Base-by-base conservation (phyloP, 768 basidiomycete genomes). In the Trametes elegans region DNA sequence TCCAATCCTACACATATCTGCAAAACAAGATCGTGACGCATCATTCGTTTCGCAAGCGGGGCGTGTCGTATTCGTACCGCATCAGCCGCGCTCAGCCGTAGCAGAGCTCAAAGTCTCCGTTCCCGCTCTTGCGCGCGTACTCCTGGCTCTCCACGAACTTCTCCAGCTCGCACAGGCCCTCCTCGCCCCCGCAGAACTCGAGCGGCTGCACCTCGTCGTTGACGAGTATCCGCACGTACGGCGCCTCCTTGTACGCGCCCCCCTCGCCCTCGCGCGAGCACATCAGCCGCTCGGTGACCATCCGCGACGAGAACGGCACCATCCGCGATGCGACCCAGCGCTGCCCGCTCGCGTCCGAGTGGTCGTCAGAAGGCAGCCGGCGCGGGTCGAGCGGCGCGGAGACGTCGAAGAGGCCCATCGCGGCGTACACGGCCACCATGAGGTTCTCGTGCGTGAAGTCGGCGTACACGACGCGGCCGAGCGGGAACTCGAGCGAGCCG, bases 371-470 rank as follows among this genome's bases (percentile, higher is more conserved):
- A 2, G 51, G 44, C 35, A 42, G 23, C 34, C 16, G 66, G 49
- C 19, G 41, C 24, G 40, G 57, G 38, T 54, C 56, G 5, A 49
- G 62, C 51, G 44, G 66, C 59, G 49, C 57, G 26, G 39, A 64
- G 61, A 49, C 35, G 49, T 50, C 49, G 62, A 71, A 70, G 35
- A 72, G 64, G 16, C 80, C 91, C 68, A 82, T 49, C 67, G 90
- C 72, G 69, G 78, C 70, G 59, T 83, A 87, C 42, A 93, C 86
- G 41, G 89, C 84, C 35, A 88, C 73, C 81, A 95, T 89, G 64
- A 88, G 76, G 67, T 93, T 90, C 67, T 93, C 91, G 66, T 94
- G 91, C 8, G 88, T 82, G 68, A 93, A 93, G 71, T 94, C 66
- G 16, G 81, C 83, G 63, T 88, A 90, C 40, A 90, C 63, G 5